These are phyloP conservation scores for Starmerella powellii DNA, from an alignment of 805 yeast genomes.

Conservation along the genomic window DNA sequence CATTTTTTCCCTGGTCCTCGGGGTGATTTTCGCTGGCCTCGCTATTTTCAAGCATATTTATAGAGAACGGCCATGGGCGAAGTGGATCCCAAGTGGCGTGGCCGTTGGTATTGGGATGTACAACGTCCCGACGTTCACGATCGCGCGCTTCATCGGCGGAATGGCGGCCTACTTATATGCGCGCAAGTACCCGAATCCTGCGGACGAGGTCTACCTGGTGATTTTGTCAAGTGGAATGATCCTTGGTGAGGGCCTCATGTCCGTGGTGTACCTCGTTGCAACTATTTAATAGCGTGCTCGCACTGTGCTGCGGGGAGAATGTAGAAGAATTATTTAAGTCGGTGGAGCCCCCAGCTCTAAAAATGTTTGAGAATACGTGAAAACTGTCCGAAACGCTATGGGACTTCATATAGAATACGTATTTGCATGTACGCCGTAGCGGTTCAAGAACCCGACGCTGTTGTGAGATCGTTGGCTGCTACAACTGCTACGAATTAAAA, in stretches of 20 bases:
- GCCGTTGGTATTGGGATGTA: slow-evolving; percentile 96
- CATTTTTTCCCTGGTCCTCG: slow-evolving; percentile 56
- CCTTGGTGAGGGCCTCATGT: slow-evolving; percentile 84
- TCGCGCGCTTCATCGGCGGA: slow-evolving; percentile 90
- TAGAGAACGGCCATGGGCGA: slow-evolving; percentile 16
- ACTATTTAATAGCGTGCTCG: slow-evolving; percentile 31
- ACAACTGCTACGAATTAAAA: too few species aligned
- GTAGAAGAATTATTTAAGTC: too few species aligned
- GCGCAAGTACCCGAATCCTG: slow-evolving; percentile 24
- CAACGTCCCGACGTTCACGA: slow-evolving; percentile 83
- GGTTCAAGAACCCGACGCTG: too few species aligned
- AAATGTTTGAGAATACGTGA: too few species aligned
- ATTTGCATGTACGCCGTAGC: too few species aligned
- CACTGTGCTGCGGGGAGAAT: too few species aligned
- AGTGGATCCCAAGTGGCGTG: slow-evolving; percentile 79
- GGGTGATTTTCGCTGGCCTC: slow-evolving; percentile 50
- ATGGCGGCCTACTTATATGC: slow-evolving; percentile 44
- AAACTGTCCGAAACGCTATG: too few species aligned
- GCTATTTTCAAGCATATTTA: slow-evolving; percentile 35
- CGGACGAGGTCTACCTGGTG: slow-evolving; percentile 59
- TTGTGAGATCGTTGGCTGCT: too few species aligned
- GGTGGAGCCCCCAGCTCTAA: too few species aligned
- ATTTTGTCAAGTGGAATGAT: slow-evolving; percentile 87
- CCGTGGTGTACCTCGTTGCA: slow-evolving; percentile 70
- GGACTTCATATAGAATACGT: too few species aligned